Evolutionary conservation across 2,329 filamentous ascomycete species (phyloP), one percentile per base, ranked within the genome.

Genomic region (Dactylonectria macrodidyma): DNA sequence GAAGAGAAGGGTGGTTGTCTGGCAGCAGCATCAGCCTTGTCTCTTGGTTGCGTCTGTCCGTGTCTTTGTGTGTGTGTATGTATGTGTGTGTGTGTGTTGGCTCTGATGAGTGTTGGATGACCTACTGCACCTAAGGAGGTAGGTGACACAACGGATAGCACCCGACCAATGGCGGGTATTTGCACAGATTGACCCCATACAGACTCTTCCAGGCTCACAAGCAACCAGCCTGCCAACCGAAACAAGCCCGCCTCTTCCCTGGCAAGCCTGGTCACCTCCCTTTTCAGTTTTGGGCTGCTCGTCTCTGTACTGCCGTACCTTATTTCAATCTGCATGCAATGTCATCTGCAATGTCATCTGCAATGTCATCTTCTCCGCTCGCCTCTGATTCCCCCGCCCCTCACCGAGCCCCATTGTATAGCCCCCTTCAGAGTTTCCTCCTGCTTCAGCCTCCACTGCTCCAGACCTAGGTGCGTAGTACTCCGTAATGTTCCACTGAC

Each of bases 21-120:
- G 54, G 19, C 19, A 57, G 67, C 67, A 64, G 33, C 47, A 46
- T 68, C 62, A 72, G 69, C 66, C 73, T 68, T 75, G 56, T 57
- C 44, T n/a, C 54, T 61, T 30, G 12, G 16, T 10, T 48, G 11
- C 19, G 5, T 26, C 19, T 19, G 26, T 52, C 26, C 30, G 14
- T 50, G n/a, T 11, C 11, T 7, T 50, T 30, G 22, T 47, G 47
- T 51, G 47, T 51, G 12, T n/a, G 10, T 33, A 11, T 16, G 12
- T 6, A 19, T 30, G 22, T 47, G 47, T 51, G 47, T 51, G 12
- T n/a, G 10, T 33, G 24, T 16, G 12, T 6, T 30, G 26, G 26
- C 7, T 30, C 7, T 30, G 26, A 30, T 30, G 26, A 7, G 26
- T 30, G 26, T 30, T 30, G 26, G 26, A 30, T 30, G 26, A 7